Conservation (phyloP, 2,329 filamentous ascomycete genomes). For the Pseudocercospora fuligena region DNA sequence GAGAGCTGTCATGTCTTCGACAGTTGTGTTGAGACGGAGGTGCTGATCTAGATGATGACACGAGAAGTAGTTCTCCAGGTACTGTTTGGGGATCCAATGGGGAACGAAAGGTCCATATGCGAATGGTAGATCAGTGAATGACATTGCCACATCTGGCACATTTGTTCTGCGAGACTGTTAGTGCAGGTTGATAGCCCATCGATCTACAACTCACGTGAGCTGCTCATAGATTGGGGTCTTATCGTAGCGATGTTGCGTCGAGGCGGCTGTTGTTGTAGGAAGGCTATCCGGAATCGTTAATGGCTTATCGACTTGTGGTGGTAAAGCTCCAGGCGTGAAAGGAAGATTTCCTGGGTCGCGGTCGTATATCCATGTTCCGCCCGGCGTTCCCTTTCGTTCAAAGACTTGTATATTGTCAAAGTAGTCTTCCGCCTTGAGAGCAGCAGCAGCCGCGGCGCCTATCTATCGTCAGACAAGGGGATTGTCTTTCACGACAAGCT, state of each 20-base stretch:
- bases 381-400: slow-evolving; percentile 41
- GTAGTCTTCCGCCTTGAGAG: slow-evolving; percentile 41
- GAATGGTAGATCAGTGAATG: slow-evolving; percentile 59
- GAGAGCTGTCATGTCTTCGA: slow-evolving; percentile 54
- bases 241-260: slow-evolving; percentile 51
- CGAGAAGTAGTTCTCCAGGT: slow-evolving; percentile 62
- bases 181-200: neutral
- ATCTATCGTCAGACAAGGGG: slow-evolving; percentile 3
- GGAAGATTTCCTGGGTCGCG: slow-evolving; percentile 44
- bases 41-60: slow-evolving; percentile 53
- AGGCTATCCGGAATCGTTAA: slow-evolving; percentile 52
- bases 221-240: slow-evolving; percentile 59
- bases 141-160: slow-evolving; percentile 62
- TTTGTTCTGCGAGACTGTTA: slow-evolving; percentile 48
- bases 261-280: slow-evolving; percentile 49
- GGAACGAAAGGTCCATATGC: slow-evolving; percentile 62
- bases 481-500: neutral
- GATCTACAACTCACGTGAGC: slow-evolving; percentile 44
- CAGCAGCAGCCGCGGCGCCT: slow-evolving; percentile 44
- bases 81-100: slow-evolving; percentile 60
- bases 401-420: slow-evolving; percentile 44
- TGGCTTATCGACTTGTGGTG: slow-evolving; percentile 53
- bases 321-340: slow-evolving; percentile 51
- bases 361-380: slow-evolving; percentile 56
- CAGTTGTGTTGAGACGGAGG: slow-evolving; percentile 57